These are phyloP conservation scores for Clavispora fructus DNA, from an alignment of 805 yeast species.

Conservation along the genomic window DNA sequence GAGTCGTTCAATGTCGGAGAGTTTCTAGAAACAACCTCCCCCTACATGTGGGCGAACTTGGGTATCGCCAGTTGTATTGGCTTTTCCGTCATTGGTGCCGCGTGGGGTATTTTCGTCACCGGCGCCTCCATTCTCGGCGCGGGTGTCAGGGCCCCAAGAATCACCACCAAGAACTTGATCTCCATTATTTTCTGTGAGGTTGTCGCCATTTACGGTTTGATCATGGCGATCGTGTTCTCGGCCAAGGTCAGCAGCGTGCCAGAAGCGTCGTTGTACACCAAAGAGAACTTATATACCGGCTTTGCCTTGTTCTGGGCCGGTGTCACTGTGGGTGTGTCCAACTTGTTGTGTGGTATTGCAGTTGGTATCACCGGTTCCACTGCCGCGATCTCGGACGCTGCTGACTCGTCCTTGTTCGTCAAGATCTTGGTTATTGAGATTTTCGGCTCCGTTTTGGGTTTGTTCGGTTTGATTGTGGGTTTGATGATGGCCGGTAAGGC, in stretches of 20 bases:
- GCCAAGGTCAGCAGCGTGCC: conserved; percentile 75
- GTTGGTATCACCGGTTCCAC: conserved; percentile 98
- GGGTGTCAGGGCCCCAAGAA: conserved; percentile 96
- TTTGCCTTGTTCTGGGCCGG: conserved; percentile 98
- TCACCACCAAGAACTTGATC: conserved; percentile 93
- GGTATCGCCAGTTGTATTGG: conserved; percentile 93
- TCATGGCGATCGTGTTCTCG: conserved; percentile 95
- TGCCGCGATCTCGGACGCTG: conserved; percentile 98
- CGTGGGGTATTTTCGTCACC: conserved; percentile 97
- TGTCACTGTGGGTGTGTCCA: conserved; percentile 86
- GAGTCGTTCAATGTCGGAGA: conserved; percentile 88
- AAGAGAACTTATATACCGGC: conserved; percentile 88
- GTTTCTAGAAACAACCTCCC: conserved; percentile 79
- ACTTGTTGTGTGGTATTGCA: conserved; percentile 92
- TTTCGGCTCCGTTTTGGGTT: conserved; percentile 93
- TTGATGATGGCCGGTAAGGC: conserved; percentile 96
- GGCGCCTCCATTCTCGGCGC: conserved; percentile 96
- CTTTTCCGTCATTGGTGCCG: conserved; percentile 92
- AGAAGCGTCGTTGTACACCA: conserved; percentile 58
- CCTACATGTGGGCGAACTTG: conserved; percentile 93
- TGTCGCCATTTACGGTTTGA: conserved; percentile 96
- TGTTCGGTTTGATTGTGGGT: conserved; percentile 95
- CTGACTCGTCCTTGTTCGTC: conserved; percentile 90
- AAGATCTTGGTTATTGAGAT: conserved; percentile 95
- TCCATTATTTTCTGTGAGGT: conserved; percentile 98